Evolutionary conservation across 495 filamentous ascomycete species (phyloP), one percentile per base, ranked within the genome.

Genomic region (Daldinia loculata): DNA sequence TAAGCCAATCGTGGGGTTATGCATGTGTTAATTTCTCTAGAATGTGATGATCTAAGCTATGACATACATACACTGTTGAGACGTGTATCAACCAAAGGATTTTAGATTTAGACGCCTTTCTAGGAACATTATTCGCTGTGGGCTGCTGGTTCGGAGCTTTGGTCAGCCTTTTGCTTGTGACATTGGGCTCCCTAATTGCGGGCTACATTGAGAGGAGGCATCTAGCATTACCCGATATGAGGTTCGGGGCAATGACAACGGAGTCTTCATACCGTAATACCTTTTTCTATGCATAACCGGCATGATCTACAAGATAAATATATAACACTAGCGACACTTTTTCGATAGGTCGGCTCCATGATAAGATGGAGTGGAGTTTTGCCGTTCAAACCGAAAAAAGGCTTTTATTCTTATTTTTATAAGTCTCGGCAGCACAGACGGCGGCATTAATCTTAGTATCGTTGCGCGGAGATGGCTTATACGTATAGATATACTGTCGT

Each of bases 251-350:
- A 51, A 48, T 41, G 34, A 43, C n/a, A 61, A 56, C 26, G 27
- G 34, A 51, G 55, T 57, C 52, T 43, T 24, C 8, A 14, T 48
- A 12, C 17, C n/a, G 15, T 9, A 17, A 19, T 45, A 45, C 17
- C 8, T 19, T 45, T 3, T 45, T n/a, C 17, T 45, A 45, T 19
- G 41, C 24, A 22, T 9, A 19, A 24, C 55, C 30, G 27, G 29
- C 60, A 64, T 70, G 60, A 64, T 64, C 60, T 45, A 48, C 67
- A 58, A 9, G 26, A 43, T 8, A 19, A 30, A 12, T 27, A 24
- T 39, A 32, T 9, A 8, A 32, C 29, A 32, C 0, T 41, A 41
- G 38, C 30, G 50, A 63, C 56, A 43, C 55, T 19, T n/a, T 26
- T 51, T 52, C 1, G 26, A 52, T 52, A 26, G 48, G 12, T 29